These are phyloP conservation scores for Sporothrix protearum DNA, from an alignment of 2,329 filamentous ascomycete species.

Conservation along the genomic window DNA sequence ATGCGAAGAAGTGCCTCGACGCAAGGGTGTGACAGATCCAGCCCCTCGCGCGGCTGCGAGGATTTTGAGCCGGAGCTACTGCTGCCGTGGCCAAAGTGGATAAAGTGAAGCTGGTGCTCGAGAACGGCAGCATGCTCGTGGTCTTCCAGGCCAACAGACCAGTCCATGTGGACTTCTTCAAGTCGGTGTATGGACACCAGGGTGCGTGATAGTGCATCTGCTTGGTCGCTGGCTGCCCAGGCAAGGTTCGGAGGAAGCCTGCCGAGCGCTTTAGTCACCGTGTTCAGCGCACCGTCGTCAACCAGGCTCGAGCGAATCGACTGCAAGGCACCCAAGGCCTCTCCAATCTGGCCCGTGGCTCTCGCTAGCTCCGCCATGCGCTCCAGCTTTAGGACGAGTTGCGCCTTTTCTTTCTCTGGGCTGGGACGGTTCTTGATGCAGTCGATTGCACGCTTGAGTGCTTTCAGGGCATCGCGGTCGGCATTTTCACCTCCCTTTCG, in stretches of 20 bases:
- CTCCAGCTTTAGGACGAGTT: conserved; percentile 63
- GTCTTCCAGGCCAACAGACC: conserved; percentile 52
- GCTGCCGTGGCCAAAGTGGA: conserved; percentile 36
- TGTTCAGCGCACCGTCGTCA: conserved; percentile 53
- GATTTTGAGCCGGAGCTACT: conserved; percentile 27
- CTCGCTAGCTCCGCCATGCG: conserved; percentile 61
- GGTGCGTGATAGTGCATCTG: conserved; percentile 54
- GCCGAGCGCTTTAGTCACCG: conserved; percentile 49
- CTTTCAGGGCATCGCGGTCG: conserved; percentile 48
- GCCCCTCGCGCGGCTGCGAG: conserved; percentile 30
- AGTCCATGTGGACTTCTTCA: conserved; percentile 54
- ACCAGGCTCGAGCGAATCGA: conserved; percentile 61
- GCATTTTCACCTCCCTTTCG: conserved; percentile 43
- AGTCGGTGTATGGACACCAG: conserved; percentile 59
- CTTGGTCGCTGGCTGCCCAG: conserved; percentile 52
- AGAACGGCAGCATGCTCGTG: conserved; percentile 55
- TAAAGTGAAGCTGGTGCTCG: conserved; percentile 57
- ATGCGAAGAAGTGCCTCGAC: conserved; percentile 48
- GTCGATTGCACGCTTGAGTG: conserved; percentile 62
- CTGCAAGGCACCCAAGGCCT: conserved; percentile 56
- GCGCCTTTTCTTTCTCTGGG: conserved; percentile 56
- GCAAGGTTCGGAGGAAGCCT: conserved; percentile 49
- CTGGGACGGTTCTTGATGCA: conserved; percentile 53
- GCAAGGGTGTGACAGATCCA: conserved; percentile 45
- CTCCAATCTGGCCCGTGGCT: conserved; percentile 49